Conservation (phyloP, 108 stramenopile species). For the Cafeteria roenbergensis region DNA sequence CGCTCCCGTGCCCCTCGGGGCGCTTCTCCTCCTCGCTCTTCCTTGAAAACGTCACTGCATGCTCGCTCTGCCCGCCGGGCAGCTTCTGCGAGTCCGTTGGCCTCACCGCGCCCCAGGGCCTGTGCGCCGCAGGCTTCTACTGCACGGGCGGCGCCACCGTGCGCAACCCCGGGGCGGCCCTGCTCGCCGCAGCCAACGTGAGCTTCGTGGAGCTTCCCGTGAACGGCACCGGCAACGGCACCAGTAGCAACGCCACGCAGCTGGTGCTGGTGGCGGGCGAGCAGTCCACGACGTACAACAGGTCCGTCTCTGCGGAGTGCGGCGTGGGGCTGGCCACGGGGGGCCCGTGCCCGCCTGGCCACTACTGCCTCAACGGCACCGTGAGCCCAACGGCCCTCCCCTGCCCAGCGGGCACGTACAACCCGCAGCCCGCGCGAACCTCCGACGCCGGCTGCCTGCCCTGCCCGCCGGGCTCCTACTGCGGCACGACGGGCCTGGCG, state of each 20-base stretch:
- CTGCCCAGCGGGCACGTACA: constrained; percentile 22
- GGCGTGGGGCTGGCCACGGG: constrained; percentile 6
- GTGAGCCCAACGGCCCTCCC: constrained; percentile 12
- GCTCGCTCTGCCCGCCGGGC: constrained; percentile 37
- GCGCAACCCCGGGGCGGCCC: constrained; percentile 8
- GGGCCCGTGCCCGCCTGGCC: constrained; percentile 11
- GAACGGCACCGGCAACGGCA: constrained; percentile 31
- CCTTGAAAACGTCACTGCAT: constrained; percentile 3
- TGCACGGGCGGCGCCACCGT: constrained; percentile 17
- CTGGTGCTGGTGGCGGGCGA: too few relatives aligned
- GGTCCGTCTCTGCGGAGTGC: constrained; percentile 28
- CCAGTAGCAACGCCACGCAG: constrained; percentile 18
- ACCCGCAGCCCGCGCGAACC: background rate
- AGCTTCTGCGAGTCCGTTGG: constrained; percentile 3
- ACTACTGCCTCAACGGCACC: constrained; percentile 24
- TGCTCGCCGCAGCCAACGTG: background rate
- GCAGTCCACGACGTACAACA: constrained; percentile 17
- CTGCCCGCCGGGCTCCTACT: constrained; percentile 32
- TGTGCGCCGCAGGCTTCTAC: constrained; percentile 28
- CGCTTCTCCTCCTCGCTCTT: constrained; percentile 15
- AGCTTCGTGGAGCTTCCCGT: constrained; percentile 23
- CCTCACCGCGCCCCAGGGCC: constrained; percentile 16
- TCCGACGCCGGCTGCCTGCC: constrained; percentile 15
- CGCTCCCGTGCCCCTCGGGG: constrained; percentile 22
- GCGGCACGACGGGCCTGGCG: constrained; percentile 15